Percentiles rank a stretch among this genome's conserved stretches.
These are phyloP conservation scores for Botryotinia convoluta DNA, from an alignment of 2,329 filamentous ascomycete species.

Conservation along the genomic window DNA sequence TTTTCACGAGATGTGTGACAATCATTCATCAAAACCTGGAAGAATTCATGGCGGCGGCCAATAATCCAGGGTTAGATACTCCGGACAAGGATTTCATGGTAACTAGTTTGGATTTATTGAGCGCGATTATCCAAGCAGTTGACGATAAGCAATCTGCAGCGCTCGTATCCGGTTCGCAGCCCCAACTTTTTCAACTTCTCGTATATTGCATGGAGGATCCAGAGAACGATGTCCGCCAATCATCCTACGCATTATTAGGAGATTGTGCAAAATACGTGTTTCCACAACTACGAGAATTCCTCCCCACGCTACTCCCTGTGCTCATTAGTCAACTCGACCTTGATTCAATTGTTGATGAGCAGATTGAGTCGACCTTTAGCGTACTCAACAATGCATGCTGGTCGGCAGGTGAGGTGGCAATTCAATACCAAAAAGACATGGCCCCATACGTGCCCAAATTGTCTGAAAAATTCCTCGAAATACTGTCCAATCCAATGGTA, in stretches of 20 bases:
- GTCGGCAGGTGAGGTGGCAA: constrained; percentile 89
- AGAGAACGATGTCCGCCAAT: constrained; percentile 91
- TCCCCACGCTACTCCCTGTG: constrained; percentile 73
- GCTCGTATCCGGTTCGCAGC: constrained; percentile 72
- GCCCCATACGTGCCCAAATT: constrained; percentile 73
- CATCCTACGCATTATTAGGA: constrained; percentile 88
- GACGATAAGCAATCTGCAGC: constrained; percentile 69
- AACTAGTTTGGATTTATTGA: constrained; percentile 89
- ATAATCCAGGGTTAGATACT: constrained; percentile 65
- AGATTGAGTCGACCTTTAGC: constrained; percentile 80
- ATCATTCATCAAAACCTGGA: constrained; percentile 92
- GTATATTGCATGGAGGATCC: constrained; percentile 89
- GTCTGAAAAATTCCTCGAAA: constrained; percentile 73
- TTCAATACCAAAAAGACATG: constrained; percentile 74
- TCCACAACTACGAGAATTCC: constrained; percentile 69
- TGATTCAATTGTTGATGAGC: constrained; percentile 71
- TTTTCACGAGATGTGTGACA: constrained; percentile 83
- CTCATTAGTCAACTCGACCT: constrained; percentile 87
- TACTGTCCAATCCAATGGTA: constrained; percentile 80
- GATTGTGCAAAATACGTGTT: constrained; percentile 95
- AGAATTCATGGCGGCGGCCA: constrained; percentile 67
- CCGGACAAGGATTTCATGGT: constrained; percentile 97
- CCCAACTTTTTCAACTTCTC: constrained; percentile 85
- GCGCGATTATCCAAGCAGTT: constrained; percentile 88
- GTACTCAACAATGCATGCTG: constrained; percentile 98